Percentiles rank a stretch among this genome's conserved stretches.
Evolutionary conservation across 108 stramenopile genomes (phyloP).

Genomic region (Schizochytrium sp.): DNA sequence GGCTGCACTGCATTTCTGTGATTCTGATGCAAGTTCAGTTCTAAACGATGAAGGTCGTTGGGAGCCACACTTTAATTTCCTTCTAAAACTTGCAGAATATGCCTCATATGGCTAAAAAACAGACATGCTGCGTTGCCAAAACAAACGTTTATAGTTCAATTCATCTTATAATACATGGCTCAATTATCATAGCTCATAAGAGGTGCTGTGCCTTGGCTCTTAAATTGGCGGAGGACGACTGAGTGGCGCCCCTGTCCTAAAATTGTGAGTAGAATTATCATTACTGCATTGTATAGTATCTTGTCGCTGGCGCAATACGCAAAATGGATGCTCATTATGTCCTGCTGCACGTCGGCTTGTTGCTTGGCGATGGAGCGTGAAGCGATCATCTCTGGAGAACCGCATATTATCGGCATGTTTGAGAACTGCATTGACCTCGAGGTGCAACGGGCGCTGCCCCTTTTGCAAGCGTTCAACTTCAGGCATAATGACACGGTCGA

Average conservation of each 20-base stretch:
- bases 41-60: too few species aligned
- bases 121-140: too few species aligned
- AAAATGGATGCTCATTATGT: neutral
- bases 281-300: neutral
- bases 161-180: too few species aligned
- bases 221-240: neutral
- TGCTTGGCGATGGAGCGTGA: neutral
- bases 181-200: too few species aligned
- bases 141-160: too few species aligned
- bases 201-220: neutral
- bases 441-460: neutral
- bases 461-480: neutral
- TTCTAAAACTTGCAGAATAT: too few species aligned
- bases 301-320: neutral
- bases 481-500: neutral
- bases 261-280: slow-evolving; percentile 31
- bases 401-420: neutral
- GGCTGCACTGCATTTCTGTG: too few species aligned
- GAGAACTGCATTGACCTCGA: slow-evolving; percentile 1
- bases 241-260: neutral
- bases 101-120: too few species aligned
- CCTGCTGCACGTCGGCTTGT: slow-evolving; percentile 34
- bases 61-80: too few species aligned
- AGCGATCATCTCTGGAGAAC: neutral
- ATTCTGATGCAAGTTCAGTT: too few species aligned